Base-by-base conservation (phyloP, 2,329 filamentous ascomycete species). In the Curvularia hawaiiensis region DNA sequence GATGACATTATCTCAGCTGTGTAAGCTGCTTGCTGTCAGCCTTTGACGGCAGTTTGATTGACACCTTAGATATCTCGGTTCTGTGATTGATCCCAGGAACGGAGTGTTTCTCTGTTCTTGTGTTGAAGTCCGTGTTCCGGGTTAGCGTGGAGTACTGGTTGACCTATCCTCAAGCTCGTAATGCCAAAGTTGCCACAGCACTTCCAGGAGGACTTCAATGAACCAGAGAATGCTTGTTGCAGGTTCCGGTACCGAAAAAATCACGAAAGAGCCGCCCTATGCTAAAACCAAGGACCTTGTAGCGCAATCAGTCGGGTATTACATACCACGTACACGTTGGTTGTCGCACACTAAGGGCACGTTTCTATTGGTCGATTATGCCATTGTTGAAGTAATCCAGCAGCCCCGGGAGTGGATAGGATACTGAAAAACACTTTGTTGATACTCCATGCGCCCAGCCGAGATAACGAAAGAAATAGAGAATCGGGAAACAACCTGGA, bases 391-490 rank as follows among this genome's bases (percentile, higher is more conserved):
- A 20, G 18, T 28, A 40, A 47, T 47, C 16, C 28, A 16, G 18
- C 44, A 20, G 24, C 11, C n/a, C 10, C 18, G 26, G 9, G 24
- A 39, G 28, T 10, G 35, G 22, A 40, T 22, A 40, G 35, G n/a
- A 14, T 12, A 14, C 35, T 50, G 35, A 16, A 40, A 22, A 18
- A 22, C 4, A 4, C 40, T 3, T 20, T 22, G 35, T 30, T 40
- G 47, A 22, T 52, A 53, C 44, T 53, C 43, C 28, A 43, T 43
- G 38, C 50, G 50, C 43, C 31, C 14, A 31, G 12, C 51, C 26
- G n/a, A 31, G 31, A 14, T 22, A 20, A 33, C 7, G 30, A 50
- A n/a, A 40, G 28, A 28, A 18, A 16, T 24, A 8, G 20, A 20
- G 24, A 26, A 45, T 22, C 33, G 9, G 10, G 40, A 31, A 47